Percentiles rank a stretch among this genome's conserved stretches.
phyloP scores from a whole-genome alignment of 202 grass and related monocot species.

The Setaria italica region DNA sequence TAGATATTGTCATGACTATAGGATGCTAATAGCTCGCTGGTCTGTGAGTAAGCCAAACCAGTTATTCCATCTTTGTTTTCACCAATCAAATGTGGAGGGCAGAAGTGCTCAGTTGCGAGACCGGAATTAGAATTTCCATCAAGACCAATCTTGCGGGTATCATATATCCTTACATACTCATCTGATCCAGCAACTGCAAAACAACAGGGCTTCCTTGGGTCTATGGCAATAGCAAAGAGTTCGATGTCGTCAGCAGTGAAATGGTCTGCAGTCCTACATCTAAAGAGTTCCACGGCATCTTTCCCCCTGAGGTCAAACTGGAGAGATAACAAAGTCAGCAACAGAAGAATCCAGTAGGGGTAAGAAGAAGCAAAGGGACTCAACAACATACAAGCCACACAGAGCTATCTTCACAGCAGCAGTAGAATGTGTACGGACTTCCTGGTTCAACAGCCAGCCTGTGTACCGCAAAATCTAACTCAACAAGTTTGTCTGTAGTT shows the following conservation, averaged over 20 bases:
- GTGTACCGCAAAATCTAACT: constrained; percentile 43
- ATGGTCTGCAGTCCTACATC: constrained; percentile 12
- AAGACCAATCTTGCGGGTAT: constrained; percentile 62
- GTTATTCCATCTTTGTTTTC: constrained; percentile 56
- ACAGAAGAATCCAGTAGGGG: background rate
- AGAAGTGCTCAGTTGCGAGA: constrained; percentile 50
- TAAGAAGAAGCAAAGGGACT: background rate
- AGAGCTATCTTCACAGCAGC: constrained; percentile 67
- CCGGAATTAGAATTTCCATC: constrained; percentile 46
- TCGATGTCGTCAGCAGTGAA: background rate
- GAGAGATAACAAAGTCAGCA: constrained; percentile 23
- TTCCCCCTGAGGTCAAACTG: constrained; percentile 86
- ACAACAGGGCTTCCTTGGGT: constrained; percentile 65
- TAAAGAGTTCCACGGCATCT: constrained; percentile 49
- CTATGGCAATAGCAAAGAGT: constrained; percentile 66
- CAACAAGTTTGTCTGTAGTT: constrained; percentile 42
- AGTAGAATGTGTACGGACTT: constrained; percentile 75
- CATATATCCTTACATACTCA: constrained; percentile 68
- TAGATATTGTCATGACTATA: constrained; percentile 71
- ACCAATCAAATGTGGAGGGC: constrained; percentile 53
- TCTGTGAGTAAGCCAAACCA: constrained; percentile 80
- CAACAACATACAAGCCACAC: constrained; percentile 60
- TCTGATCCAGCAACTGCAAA: constrained; percentile 74
- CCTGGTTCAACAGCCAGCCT: constrained; percentile 75
- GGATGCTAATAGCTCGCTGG: constrained; percentile 70